Percentiles rank a stretch among this genome's conserved stretches.
phyloP scores from a whole-genome alignment of 345 rosid species.

The Eucalyptus melliodora region DNA sequence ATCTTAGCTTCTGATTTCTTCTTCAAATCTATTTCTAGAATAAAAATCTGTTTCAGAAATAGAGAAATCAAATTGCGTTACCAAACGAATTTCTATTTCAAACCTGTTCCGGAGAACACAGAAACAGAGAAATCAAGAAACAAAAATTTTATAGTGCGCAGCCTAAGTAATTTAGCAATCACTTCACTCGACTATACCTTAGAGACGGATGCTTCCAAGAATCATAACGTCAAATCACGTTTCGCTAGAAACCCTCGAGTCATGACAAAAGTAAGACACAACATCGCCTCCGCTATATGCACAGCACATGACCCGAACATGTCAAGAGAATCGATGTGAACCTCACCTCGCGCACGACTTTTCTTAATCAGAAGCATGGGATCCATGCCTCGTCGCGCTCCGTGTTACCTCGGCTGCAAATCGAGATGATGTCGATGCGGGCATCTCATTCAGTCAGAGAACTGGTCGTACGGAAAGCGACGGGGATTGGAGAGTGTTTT shows the following conservation, averaged over 20 bases:
- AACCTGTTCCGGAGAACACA: no score
- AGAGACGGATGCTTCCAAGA: not conserved
- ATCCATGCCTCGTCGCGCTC: not conserved
- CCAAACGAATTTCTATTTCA: no score
- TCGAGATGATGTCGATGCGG: not conserved
- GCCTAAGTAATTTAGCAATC: not conserved
- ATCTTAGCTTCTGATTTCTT: no score
- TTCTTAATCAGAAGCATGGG: not conserved
- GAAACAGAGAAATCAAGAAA: no score
- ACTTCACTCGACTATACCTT: not conserved
- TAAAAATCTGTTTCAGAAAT: no score
- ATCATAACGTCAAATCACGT: not conserved
- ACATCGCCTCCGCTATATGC: not conserved
- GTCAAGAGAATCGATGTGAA: not conserved
- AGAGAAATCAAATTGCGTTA: no score
- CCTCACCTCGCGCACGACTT: not conserved
- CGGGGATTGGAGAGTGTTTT: not conserved
- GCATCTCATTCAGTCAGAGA: not conserved
- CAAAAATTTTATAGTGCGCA: no score
- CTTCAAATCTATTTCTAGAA: no score
- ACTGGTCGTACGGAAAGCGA: not conserved
- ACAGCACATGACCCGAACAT: not conserved
- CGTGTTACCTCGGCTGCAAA: not conserved
- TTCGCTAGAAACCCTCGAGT: not conserved
- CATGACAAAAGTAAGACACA: not conserved